Conservation (phyloP, 1,139 yeast genomes). For the Magnusiomyces ingens region DNA sequence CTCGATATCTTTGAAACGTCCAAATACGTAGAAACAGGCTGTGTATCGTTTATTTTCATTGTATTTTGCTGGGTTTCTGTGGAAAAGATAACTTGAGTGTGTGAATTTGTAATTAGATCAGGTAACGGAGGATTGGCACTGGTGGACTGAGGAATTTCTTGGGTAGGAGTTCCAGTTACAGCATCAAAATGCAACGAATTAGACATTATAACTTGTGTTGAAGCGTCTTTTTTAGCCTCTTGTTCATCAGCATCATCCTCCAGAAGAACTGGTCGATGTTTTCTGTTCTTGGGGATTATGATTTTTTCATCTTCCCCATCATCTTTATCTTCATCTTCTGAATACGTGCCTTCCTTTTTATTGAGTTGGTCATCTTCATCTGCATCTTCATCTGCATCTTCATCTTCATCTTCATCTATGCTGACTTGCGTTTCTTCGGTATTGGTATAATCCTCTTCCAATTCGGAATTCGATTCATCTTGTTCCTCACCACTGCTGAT, state of each 20-base stretch:
- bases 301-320: not conserved
- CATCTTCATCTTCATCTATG: not conserved
- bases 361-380: not conserved
- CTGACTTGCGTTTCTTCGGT: not conserved
- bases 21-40: not conserved
- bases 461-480: not conserved
- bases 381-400: not conserved
- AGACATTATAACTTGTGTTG: not conserved
- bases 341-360: not conserved
- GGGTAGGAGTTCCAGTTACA: not conserved
- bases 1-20: not conserved
- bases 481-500: not conserved
- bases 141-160: not conserved
- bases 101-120: not conserved
- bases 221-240: not conserved
- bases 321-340: not conserved
- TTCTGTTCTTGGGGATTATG: not conserved
- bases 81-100: not conserved
- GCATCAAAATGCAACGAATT: not conserved
- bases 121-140: not conserved
- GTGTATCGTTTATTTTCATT: not conserved
- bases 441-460: too few relatives aligned
- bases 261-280: not conserved
- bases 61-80: not conserved
- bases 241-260: conserved; percentile 1